phyloP scores from a whole-genome alignment of 495 filamentous ascomycete genomes.

The Podospora bellae-mahoneyi region DNA sequence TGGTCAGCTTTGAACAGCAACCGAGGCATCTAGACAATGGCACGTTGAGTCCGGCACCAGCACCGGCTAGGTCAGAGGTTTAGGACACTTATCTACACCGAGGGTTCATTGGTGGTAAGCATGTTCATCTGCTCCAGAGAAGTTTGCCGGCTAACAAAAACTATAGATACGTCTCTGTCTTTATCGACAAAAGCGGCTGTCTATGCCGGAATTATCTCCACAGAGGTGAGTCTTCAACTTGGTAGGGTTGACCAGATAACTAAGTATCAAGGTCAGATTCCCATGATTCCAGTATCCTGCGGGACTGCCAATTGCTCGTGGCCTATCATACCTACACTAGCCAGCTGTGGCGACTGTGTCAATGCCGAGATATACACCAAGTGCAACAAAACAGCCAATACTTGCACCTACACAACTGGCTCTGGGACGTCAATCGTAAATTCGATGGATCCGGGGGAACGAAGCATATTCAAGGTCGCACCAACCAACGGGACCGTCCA shows the following conservation, averaged over 20 bases:
- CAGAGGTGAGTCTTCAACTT: neutral
- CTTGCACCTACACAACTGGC: constrained; percentile 33
- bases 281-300: constrained; percentile 27
- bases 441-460: constrained; percentile 11
- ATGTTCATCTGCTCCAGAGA: neutral
- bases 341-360: constrained; percentile 33
- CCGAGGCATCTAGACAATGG: constrained; percentile 16
- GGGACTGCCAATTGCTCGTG: constrained; percentile 36
- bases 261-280: constrained; percentile 5
- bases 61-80: constrained; percentile 30
- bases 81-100: constrained; percentile 30
- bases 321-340: constrained; percentile 38
- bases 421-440: constrained; percentile 29
- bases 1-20: constrained; percentile 36
- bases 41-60: constrained; percentile 17
- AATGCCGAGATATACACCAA: constrained; percentile 21
- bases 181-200: constrained; percentile 39
- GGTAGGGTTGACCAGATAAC: neutral
- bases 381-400: constrained; percentile 25
- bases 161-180: constrained; percentile 11
- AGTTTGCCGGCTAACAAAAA: neutral
- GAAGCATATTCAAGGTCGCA: constrained; percentile 30
- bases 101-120: constrained; percentile 25
- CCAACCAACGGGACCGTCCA: constrained; percentile 28
- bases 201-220: constrained; percentile 39